These are phyloP conservation scores for Stevia rebaudiana DNA, from an alignment of 140 eudicot species.

Conservation along the genomic window DNA sequence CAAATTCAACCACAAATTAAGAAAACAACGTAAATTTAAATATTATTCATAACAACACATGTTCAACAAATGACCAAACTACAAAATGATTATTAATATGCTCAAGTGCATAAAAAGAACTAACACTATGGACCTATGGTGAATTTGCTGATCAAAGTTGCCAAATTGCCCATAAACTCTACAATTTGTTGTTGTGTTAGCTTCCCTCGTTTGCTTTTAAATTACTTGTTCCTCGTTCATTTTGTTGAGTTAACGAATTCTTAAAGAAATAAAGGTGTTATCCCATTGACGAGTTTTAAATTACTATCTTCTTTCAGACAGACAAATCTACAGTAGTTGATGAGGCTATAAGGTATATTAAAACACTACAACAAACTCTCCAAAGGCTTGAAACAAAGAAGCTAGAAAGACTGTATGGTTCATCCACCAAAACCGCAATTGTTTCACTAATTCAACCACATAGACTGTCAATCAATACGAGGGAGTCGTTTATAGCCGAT, in stretches of 20 bases:
- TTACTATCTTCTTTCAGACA: conserved; percentile 36
- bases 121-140: too few relatives aligned
- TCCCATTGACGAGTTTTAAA: not conserved
- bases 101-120: too few relatives aligned
- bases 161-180: too few relatives aligned
- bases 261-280: not conserved
- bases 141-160: too few relatives aligned
- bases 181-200: too few relatives aligned
- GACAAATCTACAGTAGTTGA: conserved; percentile 84
- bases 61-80: too few relatives aligned
- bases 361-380: conserved; percentile 46
- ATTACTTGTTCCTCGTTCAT: too few relatives aligned
- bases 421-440: conserved; percentile 12
- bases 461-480: conserved; percentile 10
- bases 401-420: conserved; percentile 41
- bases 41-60: too few relatives aligned
- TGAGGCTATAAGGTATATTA: conserved; percentile 68
- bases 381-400: conserved; percentile 53
- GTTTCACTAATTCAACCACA: conserved; percentile 17
- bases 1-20: too few relatives aligned
- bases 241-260: not conserved
- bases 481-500: conserved; percentile 71
- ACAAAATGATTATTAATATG: too few relatives aligned
- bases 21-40: too few relatives aligned
- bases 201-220: too few relatives aligned